A percentile compares a stretch with the other conserved stretches of the same genome.
Conservation (phyloP, 306 rosid species). For the Ziziphus jujuba region DNA sequence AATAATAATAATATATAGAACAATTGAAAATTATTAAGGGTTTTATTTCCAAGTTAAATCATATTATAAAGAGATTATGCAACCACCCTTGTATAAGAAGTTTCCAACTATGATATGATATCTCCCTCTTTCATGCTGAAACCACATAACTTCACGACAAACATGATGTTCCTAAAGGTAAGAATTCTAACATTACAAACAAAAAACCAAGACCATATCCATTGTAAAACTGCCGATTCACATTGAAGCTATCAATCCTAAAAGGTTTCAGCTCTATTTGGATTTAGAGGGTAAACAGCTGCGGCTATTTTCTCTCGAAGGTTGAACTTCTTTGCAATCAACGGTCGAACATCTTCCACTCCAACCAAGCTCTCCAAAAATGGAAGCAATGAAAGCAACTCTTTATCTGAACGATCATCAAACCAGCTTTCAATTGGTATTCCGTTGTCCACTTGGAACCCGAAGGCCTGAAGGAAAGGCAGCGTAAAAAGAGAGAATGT, state of each 20-base stretch:
- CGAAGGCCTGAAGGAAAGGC: constrained; percentile 71
- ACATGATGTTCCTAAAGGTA: constrained; percentile 26
- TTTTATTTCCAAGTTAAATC: constrained; percentile 37
- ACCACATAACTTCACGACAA: constrained; percentile 33
- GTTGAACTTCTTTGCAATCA: constrained; percentile 78
- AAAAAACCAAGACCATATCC: constrained; percentile 23
- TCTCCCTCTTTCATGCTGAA: constrained; percentile 26
- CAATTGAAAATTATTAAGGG: constrained; percentile 22
- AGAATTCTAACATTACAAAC: constrained; percentile 34
- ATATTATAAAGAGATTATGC: constrained; percentile 22
- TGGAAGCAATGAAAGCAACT: constrained; percentile 69
- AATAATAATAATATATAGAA: background rate
- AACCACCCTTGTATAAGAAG: constrained; percentile 23
- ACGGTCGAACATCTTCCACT: constrained; percentile 92
- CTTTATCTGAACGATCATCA: constrained; percentile 82
- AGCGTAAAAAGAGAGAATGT: background rate
- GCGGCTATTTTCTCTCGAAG: constrained; percentile 81
- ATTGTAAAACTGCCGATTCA: constrained; percentile 33
- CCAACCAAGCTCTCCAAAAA: constrained; percentile 94
- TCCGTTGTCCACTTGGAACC: constrained; percentile 98
- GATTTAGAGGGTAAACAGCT: constrained; percentile 62
- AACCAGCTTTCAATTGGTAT: constrained; percentile 99
- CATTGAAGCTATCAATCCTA: constrained; percentile 39
- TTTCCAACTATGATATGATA: constrained; percentile 16
- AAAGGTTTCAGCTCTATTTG: constrained; percentile 54